A percentile compares a stretch with the other conserved stretches of the same genome.
phyloP scores from a whole-genome alignment of 1,284 basidiomycete species.

The Marasmius oreades region DNA sequence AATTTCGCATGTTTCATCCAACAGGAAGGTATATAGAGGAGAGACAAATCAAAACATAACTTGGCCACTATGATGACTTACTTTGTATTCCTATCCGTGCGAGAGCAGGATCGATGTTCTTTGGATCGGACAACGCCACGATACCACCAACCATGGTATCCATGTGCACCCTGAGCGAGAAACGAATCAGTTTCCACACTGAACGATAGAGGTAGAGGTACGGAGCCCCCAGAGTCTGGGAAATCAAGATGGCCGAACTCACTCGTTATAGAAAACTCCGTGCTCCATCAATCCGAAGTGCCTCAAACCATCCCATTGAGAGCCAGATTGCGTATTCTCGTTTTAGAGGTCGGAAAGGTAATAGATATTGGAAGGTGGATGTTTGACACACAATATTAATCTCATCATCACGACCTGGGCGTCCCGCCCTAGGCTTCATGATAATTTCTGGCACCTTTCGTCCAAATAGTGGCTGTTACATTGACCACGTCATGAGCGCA shows the following conservation, averaged over 20 bases:
- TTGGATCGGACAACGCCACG: slow-evolving; percentile 47
- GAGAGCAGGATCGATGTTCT: slow-evolving; percentile 43
- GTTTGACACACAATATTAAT: slow-evolving; percentile 52
- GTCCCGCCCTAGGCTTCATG: slow-evolving; percentile 28
- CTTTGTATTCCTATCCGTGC: slow-evolving; percentile 66
- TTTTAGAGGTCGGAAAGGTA: slow-evolving; percentile 2
- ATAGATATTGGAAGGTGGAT: background rate
- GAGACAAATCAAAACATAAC: background rate
- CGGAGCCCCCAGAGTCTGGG: background rate
- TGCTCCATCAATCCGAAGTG: slow-evolving; percentile 57
- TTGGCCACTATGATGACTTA: slow-evolving; percentile 28
- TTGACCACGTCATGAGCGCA: background rate
- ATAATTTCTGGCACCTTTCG: slow-evolving; percentile 52
- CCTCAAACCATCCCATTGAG: slow-evolving; percentile 72
- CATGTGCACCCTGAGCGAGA: slow-evolving; percentile 40
- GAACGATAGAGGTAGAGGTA: too few species aligned
- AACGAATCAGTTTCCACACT: background rate
- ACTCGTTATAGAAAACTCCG: slow-evolving; percentile 66
- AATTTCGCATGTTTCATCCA: too few species aligned
- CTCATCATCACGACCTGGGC: slow-evolving; percentile 50
- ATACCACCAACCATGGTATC: slow-evolving; percentile 42
- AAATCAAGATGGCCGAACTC: slow-evolving; percentile 12
- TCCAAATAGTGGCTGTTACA: slow-evolving; percentile 49
- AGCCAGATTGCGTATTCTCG: slow-evolving; percentile 72
- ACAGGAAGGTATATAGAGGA: background rate